phyloP scores from a whole-genome alignment of 1,284 basidiomycete genomes.

The Fomitopsis pinicola region DNA sequence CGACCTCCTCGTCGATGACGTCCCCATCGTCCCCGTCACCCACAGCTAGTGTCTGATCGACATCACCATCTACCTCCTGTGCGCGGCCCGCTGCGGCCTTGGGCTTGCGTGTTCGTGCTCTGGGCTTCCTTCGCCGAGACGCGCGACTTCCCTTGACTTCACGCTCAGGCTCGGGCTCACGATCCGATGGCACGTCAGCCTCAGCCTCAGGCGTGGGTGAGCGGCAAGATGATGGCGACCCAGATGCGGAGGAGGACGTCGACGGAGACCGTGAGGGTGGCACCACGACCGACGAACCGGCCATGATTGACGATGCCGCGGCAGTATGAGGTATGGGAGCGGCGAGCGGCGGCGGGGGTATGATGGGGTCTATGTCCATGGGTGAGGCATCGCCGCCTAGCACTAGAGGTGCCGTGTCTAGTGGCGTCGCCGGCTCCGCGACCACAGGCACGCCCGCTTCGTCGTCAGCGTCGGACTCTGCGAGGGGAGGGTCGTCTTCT shows the following conservation, averaged over 20 bases:
- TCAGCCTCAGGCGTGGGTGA: conserved; percentile 38
- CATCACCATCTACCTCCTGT: conserved; percentile 32
- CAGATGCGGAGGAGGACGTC: conserved; percentile 28
- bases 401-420: conserved; percentile 9
- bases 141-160: conserved; percentile 25
- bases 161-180: conserved; percentile 23
- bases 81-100: conserved; percentile 30
- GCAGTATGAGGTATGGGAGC: conserved; percentile 38
- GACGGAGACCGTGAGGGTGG: conserved; percentile 32
- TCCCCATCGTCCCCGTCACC: conserved; percentile 33
- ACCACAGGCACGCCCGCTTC: conserved; percentile 7
- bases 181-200: conserved; percentile 19
- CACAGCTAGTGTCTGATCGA: conserved; percentile 35
- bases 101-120: conserved; percentile 18
- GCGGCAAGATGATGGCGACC: conserved; percentile 36
- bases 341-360: conserved; percentile 33
- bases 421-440: background rate
- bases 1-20: conserved; percentile 16
- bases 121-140: conserved; percentile 19
- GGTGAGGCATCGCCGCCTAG: background rate
- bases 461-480: conserved; percentile 22
- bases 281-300: conserved; percentile 39
- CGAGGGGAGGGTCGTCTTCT: conserved; percentile 22
- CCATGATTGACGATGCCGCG: conserved; percentile 49
- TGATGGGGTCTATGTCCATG: conserved; percentile 36